Evolutionary conservation across 176 grass and related monocot genomes (phyloP).

Genomic region (Panicum miliaceum): DNA sequence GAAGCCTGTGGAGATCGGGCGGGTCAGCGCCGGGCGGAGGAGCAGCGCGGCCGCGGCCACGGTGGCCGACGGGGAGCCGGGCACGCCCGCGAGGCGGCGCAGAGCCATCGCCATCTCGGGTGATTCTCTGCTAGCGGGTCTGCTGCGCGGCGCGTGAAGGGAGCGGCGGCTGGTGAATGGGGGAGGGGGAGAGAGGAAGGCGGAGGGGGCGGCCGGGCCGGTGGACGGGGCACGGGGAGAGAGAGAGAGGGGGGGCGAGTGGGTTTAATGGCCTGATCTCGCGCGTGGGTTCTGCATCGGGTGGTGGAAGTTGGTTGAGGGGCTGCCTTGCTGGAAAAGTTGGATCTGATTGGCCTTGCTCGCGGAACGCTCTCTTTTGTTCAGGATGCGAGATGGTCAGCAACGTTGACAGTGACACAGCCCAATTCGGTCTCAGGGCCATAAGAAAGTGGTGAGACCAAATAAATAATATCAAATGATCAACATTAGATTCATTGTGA

Average conservation of each 20-base stretch:
- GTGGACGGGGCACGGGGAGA: not conserved
- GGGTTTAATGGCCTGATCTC: constrained; percentile 33
- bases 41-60: constrained; percentile 38
- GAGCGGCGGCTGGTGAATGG: constrained; percentile 43
- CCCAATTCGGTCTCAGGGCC: no score
- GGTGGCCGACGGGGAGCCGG: constrained; percentile 39
- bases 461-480: no score
- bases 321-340: constrained; percentile 41
- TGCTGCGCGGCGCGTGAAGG: constrained; percentile 7
- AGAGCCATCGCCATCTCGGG: constrained; percentile 72
- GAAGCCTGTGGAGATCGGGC: constrained; percentile 69
- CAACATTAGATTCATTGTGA: no score
- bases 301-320: constrained; percentile 13
- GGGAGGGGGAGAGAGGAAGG: not conserved
- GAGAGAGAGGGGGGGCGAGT: not conserved
- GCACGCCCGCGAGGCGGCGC: constrained; percentile 54
- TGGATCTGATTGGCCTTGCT: constrained; percentile 14
- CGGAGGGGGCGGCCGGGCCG: not conserved
- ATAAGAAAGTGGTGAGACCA: no score
- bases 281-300: constrained; percentile 37
- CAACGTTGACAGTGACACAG: no score
- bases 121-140: not conserved
- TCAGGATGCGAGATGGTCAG: no score
- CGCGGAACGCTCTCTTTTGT: not conserved
- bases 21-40: constrained; percentile 56